These are phyloP conservation scores for Syzygium aromaticum DNA, from an alignment of 345 rosid genomes.

Conservation along the genomic window DNA sequence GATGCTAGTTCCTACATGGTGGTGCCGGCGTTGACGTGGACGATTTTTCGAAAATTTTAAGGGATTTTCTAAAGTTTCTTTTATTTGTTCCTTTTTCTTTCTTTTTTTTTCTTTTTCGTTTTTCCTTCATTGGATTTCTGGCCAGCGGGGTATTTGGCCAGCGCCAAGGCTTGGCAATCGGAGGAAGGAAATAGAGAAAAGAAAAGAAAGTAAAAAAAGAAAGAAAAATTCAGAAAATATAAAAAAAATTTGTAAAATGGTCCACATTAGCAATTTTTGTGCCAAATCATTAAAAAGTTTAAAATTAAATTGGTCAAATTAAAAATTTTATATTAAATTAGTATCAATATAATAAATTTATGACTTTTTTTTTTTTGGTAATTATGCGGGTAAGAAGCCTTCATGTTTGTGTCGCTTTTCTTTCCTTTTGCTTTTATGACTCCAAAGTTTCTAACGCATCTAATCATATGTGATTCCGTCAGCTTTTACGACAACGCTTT, in stretches of 20 bases:
- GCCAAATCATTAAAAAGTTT: rapidly evolving
- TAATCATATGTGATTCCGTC: not conserved
- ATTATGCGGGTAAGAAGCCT: not conserved
- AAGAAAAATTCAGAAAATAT: not conserved
- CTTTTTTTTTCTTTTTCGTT: too few species aligned
- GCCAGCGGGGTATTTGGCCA: too few species aligned
- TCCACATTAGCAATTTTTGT: rapidly evolving
- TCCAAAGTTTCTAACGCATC: not conserved
- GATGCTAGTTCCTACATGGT: too few species aligned
- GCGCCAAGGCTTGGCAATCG: too few species aligned
- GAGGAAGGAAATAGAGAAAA: rapidly evolving
- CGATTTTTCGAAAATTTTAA: too few species aligned
- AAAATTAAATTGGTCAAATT: not conserved
- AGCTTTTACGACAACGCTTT: not conserved
- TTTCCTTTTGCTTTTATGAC: not conserved
- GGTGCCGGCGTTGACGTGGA: rapidly evolving
- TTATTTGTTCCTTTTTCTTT: too few species aligned
- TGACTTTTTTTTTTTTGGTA: not conserved
- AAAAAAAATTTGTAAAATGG: not conserved
- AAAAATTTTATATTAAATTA: not conserved
- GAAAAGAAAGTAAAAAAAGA: not conserved
- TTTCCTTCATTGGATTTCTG: not conserved
- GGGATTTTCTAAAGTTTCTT: too few species aligned
- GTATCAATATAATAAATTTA: rapidly evolving
- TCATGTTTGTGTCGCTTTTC: not conserved